A percentile compares a stretch with the other conserved stretches of the same genome.
These are phyloP conservation scores for Leccinum disarticulatum DNA, from an alignment of 768 basidiomycete genomes.

Conservation along the genomic window DNA sequence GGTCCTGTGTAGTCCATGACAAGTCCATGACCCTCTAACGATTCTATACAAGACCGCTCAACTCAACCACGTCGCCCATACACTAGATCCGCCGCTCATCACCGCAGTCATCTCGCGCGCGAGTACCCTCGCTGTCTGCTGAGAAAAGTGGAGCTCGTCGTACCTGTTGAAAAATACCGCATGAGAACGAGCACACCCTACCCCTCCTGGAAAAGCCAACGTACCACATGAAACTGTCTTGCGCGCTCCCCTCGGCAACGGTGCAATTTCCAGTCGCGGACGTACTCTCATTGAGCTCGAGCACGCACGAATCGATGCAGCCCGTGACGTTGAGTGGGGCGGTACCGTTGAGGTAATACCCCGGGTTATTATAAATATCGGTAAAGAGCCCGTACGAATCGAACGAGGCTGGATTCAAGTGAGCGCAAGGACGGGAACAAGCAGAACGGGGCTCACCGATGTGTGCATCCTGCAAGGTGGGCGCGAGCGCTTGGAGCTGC, in stretches of 20 bases:
- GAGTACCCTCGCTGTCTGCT: slow-evolving; percentile 55
- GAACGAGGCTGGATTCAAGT: slow-evolving; percentile 45
- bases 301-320: slow-evolving; percentile 48
- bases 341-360: slow-evolving; percentile 60
- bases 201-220: slow-evolving; percentile 10
- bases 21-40: background rate
- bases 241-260: slow-evolving; percentile 35
- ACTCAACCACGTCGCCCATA: slow-evolving; percentile 54
- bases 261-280: slow-evolving; percentile 33
- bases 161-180: slow-evolving; percentile 4
- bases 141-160: slow-evolving; percentile 62
- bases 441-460: slow-evolving; percentile 42
- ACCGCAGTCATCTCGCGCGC: slow-evolving; percentile 51
- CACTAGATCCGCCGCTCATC: slow-evolving; percentile 42
- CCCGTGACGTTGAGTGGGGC: slow-evolving; percentile 60
- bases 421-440: background rate
- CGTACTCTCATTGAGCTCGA: slow-evolving; percentile 26
- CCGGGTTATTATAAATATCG: slow-evolving; percentile 55
- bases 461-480: slow-evolving; percentile 51
- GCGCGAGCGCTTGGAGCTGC: slow-evolving; percentile 49
- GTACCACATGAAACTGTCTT: slow-evolving; percentile 63
- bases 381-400: slow-evolving; percentile 61
- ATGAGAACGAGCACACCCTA: background rate
- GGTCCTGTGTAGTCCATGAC: background rate
- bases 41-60: slow-evolving; percentile 17